Base-by-base conservation (phyloP, 768 basidiomycete species). In the Serendipita vermifera region DNA sequence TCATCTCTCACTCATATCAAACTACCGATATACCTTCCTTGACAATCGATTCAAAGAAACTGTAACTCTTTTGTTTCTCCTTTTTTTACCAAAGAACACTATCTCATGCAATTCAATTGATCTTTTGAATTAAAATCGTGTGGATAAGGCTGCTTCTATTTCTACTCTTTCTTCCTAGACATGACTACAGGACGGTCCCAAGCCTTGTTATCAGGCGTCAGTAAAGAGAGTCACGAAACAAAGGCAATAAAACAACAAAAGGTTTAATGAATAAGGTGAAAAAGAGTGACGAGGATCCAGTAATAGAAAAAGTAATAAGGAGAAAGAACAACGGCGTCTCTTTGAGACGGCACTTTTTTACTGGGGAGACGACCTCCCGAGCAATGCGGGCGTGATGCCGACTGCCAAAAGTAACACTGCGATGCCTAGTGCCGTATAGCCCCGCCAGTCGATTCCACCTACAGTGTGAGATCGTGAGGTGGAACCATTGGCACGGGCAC, bases 321-420 rank as follows among this genome's bases (percentile, higher is more conserved):
- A 65, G 63, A 61, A 67, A 65, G 64, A 59, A 63, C 62, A 59
- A 63, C 66, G 68, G 73, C 67, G 68, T n/a, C n/a, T n/a, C n/a
- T n/a, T n/a, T 64, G 69, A 69, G 69, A 72, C 65, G 62, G 63
- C 67, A 66, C 53, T 55, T 61, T 57, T 67, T 72, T 68, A 75
- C 29, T 15, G n/a, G 29, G 22, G 46, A 15, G 7, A 15, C 11
- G 20, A 9, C 22, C 7, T n/a, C 9, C 22, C 20, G 7, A 29
- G 24, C 5, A 51, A 29, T 15, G 46, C 46, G 9, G 46, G 46
- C 7, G 32, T 20, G 11, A 51, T 26, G 46, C 46, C 31, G 20
- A n/a, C 46, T n/a, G n/a, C 46, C 5, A 51, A 29, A 29, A 51
- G n/a, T 29, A 51, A 31, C 46, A 20, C 46, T 15, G 46, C 46